Base-by-base conservation (phyloP, 1,139 yeast genomes). In the Saccharomycopsis crataegensis region DNA sequence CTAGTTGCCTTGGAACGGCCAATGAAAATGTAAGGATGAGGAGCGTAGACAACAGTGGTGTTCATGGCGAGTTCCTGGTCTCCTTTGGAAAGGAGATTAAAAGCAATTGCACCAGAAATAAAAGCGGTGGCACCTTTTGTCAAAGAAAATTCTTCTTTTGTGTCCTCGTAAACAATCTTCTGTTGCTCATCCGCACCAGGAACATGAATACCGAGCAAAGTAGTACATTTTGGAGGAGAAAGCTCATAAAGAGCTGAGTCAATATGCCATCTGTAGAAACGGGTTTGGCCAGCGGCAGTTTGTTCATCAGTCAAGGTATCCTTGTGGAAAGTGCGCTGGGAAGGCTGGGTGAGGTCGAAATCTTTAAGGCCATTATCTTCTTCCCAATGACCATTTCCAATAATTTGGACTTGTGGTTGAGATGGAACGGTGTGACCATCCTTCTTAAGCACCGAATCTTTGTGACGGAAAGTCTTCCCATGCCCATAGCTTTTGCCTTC, bases 211-310 rank as follows among this genome's bases (percentile, higher is more conserved):
- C 96, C 96, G 55, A 88, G 74, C 58, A 88, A 75, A 1, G 96
- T 87, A 3, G 96, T 88, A 49, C 84, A 87, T 61, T 84, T 77
- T 37, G 96, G 96, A 34, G 96, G 96, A 8, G 91, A 80, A 62
- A 87, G 75, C 40, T 80, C 96, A 63, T 88, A 88, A 50, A 88
- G 76, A 6, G 96, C 96, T 48, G 93, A 84, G 69, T 88, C 96
- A 61, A 88, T 86, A 70, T 88, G 96, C 96, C 96, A 88, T 70
- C 96, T 80, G 77, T 87, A 88, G 67, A 83, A 88, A 61, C 94
- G 76, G 1, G 96, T 88, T 54, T 82, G 79, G 36, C 78, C 72
- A 2, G 76, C 76, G 53, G 72, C 73, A 62, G 85, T 79, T 59
- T 86, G 81, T 37, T 78, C 77, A 34, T 77, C 76, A n/a, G 82